Evolutionary conservation across 106 monocot genomes (phyloP), one percentile per base, ranked within the genome.

Genomic region (Amphibolis antarctica): DNA sequence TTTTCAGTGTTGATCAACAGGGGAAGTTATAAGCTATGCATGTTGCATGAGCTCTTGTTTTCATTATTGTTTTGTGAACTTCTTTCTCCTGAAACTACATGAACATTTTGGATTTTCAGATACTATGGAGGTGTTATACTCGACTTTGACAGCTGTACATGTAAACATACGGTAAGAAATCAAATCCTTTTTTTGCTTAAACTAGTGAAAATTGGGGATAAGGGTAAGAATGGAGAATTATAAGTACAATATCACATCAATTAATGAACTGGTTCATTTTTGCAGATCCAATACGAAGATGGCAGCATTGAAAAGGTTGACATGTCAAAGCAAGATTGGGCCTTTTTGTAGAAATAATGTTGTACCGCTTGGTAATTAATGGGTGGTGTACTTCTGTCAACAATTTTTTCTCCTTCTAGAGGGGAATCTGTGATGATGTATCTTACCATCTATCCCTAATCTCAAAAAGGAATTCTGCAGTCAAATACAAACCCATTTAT

Each of bases 141-240:
- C 31, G 76, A 74, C 11, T 88, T 81, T 62, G 70, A 88, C 62
- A 48, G 66, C 48, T 60, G 66, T 36, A 77, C 80, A 22, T 55
- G 66, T 67, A 75, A 62, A 64, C 84, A 84, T 75, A 81, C 84
- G 30, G 88, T 88, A 73, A 78, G 82, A 47, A 47, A n/a, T 43
- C 49, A 21, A 26, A 30, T 11, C 7, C 20, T 46, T 15, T n/a
- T 12, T n/a, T 14, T 28, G 25, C 65, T 26, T 28, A 0, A 36
- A 14, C 47, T 12, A 2, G 2, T 36, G 36, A 4, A 36, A 36
- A 36, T 36, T 7, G 7, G 36, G 7, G 36, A 36, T 36, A 7
- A 36, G 36, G 36, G 7, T 36, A 7, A 7, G 57, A n/a, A 36
- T 9, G 13, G 10, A 50, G 15, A 58, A 58, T 9, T 28, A 53